These are phyloP conservation scores for Lyophyllum atratum DNA, from an alignment of 768 basidiomycete species.

Conservation along the genomic window DNA sequence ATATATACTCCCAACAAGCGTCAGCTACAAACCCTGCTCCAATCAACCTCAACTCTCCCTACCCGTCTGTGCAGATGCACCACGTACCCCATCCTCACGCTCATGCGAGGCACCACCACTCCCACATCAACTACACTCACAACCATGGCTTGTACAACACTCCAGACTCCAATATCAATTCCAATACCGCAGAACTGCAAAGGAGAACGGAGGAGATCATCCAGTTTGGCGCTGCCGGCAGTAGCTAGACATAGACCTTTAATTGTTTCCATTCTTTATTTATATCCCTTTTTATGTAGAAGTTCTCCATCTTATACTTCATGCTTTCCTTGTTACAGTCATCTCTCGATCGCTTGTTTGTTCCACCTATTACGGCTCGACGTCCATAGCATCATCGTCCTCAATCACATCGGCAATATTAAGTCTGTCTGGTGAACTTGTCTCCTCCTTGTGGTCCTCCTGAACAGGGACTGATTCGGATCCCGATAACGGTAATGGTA, in stretches of 20 bases:
- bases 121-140: constrained; percentile 42
- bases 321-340: constrained; percentile 17
- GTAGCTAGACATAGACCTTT: constrained; percentile 16
- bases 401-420: constrained; percentile 11
- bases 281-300: constrained; percentile 15
- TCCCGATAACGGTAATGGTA: constrained; percentile 33
- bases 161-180: constrained; percentile 34
- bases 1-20: constrained; percentile 19
- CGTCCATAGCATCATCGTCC: constrained; percentile 55
- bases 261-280: constrained; percentile 19
- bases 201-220: constrained; percentile 49
- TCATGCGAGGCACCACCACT: constrained; percentile 72
- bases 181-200: constrained; percentile 38
- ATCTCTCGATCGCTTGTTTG: constrained; percentile 14
- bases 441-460: constrained; percentile 17
- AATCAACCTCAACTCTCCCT: constrained; percentile 59
- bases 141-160: constrained; percentile 38
- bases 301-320: constrained; percentile 7
- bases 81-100: constrained; percentile 82
- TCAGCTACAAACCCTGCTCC: constrained; percentile 32
- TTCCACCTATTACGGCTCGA: constrained; percentile 35
- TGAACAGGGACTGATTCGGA: not conserved
- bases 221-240: constrained; percentile 39
- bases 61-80: constrained; percentile 65
- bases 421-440: not conserved